Conservation (phyloP, 2,329 filamentous ascomycete species). For the Camillea tinctor region DNA sequence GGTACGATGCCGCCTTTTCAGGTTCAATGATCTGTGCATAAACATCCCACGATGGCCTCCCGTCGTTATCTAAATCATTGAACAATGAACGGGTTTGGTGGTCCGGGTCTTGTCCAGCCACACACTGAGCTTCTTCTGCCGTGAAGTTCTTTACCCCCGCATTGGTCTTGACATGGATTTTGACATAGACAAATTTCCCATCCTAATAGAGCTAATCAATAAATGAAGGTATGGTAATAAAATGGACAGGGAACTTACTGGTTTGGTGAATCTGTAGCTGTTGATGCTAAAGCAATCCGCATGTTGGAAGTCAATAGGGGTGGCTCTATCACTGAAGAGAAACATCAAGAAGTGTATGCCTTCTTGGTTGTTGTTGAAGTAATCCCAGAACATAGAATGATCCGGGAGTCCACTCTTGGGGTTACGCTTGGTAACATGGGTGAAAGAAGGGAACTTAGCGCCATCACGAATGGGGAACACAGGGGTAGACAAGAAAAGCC, state of each 20-base stretch:
- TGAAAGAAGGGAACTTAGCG: constrained; percentile 25
- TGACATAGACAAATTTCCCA: constrained; percentile 14
- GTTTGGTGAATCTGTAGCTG: constrained; percentile 45
- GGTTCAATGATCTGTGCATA: constrained; percentile 55
- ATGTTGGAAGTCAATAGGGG: constrained; percentile 44
- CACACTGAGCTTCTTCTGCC: constrained; percentile 34
- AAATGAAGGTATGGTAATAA: constrained; percentile 38
- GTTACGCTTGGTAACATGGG: constrained; percentile 23
- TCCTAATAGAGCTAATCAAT: constrained; percentile 43
- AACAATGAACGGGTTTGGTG: constrained; percentile 36
- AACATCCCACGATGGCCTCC: constrained; percentile 50
- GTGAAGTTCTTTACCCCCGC: constrained; percentile 45
- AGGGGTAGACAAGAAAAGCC: constrained; percentile 23
- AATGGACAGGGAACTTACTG: constrained; percentile 13
- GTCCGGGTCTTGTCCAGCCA: constrained; percentile 50
- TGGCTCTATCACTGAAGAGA: constrained; percentile 49
- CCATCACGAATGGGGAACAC: constrained; percentile 27
- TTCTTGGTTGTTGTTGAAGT: constrained; percentile 42
- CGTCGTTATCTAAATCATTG: constrained; percentile 45
- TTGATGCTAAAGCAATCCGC: constrained; percentile 48
- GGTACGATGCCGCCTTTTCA: constrained; percentile 46
- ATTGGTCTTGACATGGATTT: constrained; percentile 47
- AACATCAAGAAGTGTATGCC: constrained; percentile 51
- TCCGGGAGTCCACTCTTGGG: constrained; percentile 21
- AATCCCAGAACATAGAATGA: constrained; percentile 27